Conservation (phyloP, 441 rosid species). For the Erodium moschatum region DNA sequence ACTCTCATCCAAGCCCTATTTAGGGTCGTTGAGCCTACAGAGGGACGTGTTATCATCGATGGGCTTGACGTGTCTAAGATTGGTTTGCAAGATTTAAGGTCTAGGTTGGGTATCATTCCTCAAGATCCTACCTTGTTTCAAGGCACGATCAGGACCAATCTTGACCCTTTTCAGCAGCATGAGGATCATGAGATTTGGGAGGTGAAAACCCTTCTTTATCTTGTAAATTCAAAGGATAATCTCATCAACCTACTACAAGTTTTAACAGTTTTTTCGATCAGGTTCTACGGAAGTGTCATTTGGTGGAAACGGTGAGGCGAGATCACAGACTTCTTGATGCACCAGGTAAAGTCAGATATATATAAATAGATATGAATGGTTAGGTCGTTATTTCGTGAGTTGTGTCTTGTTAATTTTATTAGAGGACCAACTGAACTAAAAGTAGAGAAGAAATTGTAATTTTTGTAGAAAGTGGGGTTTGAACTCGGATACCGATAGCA, state of each 20-base stretch:
- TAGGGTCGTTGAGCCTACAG: conserved; percentile 49
- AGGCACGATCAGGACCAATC: conserved; percentile 51
- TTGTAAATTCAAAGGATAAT: no score
- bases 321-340: conserved; percentile 54
- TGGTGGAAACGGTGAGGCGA: conserved; percentile 40
- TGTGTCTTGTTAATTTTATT: no score
- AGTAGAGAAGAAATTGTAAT: no score
- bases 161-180: conserved; percentile 51
- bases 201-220: conserved; percentile 25
- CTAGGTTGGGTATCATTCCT: conserved; percentile 52
- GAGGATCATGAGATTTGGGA: conserved; percentile 54
- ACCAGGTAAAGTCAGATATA: no score
- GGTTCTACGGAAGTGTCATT: conserved; percentile 50
- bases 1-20: conserved; percentile 62
- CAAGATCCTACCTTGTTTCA: conserved; percentile 62
- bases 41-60: conserved; percentile 45
- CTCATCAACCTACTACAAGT: no score
- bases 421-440: no score
- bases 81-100: conserved; percentile 58
- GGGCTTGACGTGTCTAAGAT: conserved; percentile 42
- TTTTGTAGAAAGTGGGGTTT: no score
- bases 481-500: no score
- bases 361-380: no score
- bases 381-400: no score
- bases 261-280: conserved; percentile 15